Evolutionary conservation across 2,329 filamentous ascomycete genomes (phyloP), one percentile per base, ranked within the genome.

Genomic region (Ascochyta viciae-villosae): DNA sequence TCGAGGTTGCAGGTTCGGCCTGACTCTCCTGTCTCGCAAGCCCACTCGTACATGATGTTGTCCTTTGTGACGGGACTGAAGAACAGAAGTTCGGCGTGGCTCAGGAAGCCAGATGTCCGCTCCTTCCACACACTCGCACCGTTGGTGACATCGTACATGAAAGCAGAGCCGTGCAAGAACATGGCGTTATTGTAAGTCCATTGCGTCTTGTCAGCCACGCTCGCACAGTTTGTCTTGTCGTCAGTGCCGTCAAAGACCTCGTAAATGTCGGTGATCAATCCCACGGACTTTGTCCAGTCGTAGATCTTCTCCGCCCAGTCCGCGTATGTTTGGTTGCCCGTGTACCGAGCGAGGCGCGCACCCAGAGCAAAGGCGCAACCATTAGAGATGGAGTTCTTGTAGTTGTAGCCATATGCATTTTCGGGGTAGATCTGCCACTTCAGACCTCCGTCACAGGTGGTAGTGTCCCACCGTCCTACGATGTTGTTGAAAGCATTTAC

Each of bases 321-420:
- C 13, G 69, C 65, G 44, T 77, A 77, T n/a, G 70, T 73, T 31
- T 82, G 73, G 66, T 90, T 88, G 15, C 85, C 86, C 0, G 88
- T 90, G 57, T 85, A 87, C 42, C 88, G 85, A 24, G 88, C 89
- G 13, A 94, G 81, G 16, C 91, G 87, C 1, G 91, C 90, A 4
- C 89, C 87, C 12, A 96, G 82, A 67, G 93, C 89, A 75, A 96
- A 93, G 71, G 95, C 86, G n/a, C 87, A 88, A 38, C 90, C 91
- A 73, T 95, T 95, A 58, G 87, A 88, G 64, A 93, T 85, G 15
- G 87, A 83, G 78, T 94, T 94, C 77, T 93, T 95, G 83, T 96
- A 95, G 68, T 86, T 83, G 72, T 92, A 88, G 13, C 91, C 92
- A 40, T 72, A 71, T 59, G 87, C 87, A 71, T 96, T 94, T 65